phyloP scores from a whole-genome alignment of 495 filamentous ascomycete genomes.

The Rhypophila decipiens region DNA sequence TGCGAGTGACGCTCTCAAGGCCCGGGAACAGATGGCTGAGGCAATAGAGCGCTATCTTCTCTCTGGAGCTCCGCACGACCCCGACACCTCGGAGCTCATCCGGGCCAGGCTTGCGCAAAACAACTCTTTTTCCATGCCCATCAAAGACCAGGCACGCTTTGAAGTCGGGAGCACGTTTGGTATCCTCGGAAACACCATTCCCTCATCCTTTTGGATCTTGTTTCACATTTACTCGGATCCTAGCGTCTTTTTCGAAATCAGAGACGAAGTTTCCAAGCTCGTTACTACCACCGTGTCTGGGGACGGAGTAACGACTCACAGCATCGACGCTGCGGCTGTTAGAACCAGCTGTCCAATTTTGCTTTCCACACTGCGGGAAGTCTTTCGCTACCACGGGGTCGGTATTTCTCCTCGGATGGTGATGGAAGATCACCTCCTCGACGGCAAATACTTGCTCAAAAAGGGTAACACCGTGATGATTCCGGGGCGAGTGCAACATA shows the following conservation, averaged over 20 bases:
- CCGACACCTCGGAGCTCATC: too few species aligned
- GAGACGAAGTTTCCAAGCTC: neutral
- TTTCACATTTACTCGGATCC: conserved; percentile 10
- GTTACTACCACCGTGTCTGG: too few species aligned
- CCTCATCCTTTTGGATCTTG: conserved; percentile 13
- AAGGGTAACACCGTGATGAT: conserved; percentile 19
- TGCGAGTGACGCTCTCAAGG: neutral
- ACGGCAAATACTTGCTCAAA: conserved; percentile 24
- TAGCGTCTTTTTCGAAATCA: neutral
- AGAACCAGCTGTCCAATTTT: conserved; percentile 10
- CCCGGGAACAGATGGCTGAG: neutral
- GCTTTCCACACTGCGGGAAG: conserved; percentile 7
- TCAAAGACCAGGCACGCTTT: too few species aligned
- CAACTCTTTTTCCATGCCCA: too few species aligned
- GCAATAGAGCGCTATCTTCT: too few species aligned
- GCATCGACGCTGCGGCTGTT: conserved; percentile 1
- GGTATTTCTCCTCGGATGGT: conserved; percentile 8
- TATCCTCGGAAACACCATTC: conserved; percentile 12
- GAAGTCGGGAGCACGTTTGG: too few species aligned
- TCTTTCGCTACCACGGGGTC: conserved; percentile 5
- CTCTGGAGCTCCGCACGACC: too few species aligned
- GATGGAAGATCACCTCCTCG: conserved; percentile 18
- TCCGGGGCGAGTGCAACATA: conserved; percentile 12
- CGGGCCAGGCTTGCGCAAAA: too few species aligned
- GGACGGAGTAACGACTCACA: neutral